Percentiles rank a stretch among this genome's conserved stretches.
Conservation (phyloP, 331 rosid genomes). For the Rhamnella rubrinervis region DNA sequence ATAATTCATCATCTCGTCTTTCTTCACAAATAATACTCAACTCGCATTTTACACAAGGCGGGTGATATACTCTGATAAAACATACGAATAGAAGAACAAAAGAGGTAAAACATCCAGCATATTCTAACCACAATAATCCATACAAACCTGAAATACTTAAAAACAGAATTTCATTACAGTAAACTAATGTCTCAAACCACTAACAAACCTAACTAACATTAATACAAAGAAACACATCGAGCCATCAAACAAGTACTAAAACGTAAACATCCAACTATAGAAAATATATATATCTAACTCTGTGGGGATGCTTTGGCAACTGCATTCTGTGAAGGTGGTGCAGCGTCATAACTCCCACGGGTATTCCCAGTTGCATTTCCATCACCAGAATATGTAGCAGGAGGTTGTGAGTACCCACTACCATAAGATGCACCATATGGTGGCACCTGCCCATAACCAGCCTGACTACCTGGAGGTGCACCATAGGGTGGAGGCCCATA, state of each 20-base stretch:
- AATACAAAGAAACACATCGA: constrained; percentile 19
- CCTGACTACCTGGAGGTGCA: constrained; percentile 53
- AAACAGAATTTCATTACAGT: neutral
- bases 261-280: constrained; percentile 3
- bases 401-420: constrained; percentile 69
- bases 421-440: constrained; percentile 66
- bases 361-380: constrained; percentile 37
- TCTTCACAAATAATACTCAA: no score
- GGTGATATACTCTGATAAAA: no score
- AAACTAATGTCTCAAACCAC: constrained; percentile 6
- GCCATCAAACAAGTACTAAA: constrained; percentile 11
- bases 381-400: constrained; percentile 55
- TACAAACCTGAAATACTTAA: constrained; percentile 7
- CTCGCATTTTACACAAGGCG: no score
- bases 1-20: no score
- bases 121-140: neutral
- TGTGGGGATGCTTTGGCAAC: constrained; percentile 82
- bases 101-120: neutral
- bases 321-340: constrained; percentile 59
- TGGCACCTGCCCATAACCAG: constrained; percentile 80
- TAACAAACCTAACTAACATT: constrained; percentile 33
- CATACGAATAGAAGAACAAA: neutral
- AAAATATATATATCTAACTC: constrained; percentile 39
- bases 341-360: constrained; percentile 43
- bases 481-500: constrained; percentile 78